Conservation (phyloP, 805 yeast species). For the Dipodascus albidus region DNA sequence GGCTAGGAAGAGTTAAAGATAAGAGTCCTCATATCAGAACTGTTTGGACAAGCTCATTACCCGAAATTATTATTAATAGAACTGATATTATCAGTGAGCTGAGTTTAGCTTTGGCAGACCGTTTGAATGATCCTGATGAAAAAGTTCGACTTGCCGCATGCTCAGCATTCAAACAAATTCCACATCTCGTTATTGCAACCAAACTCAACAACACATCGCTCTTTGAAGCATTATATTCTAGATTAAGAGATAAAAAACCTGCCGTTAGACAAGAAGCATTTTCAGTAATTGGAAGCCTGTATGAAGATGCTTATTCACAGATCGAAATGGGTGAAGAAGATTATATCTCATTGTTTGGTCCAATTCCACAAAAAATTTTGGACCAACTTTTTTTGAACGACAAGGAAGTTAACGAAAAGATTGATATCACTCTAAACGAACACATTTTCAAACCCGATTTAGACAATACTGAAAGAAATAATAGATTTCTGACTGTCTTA, state of each 20-base stretch:
- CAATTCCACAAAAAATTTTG: slow-evolving; percentile 57
- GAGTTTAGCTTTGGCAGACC: slow-evolving; percentile 42
- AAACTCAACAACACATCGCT: slow-evolving; percentile 25
- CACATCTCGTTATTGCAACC: slow-evolving; percentile 30
- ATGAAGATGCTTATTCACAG: slow-evolving; percentile 33
- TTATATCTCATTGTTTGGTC: slow-evolving; percentile 27
- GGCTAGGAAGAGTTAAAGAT: slow-evolving; percentile 72
- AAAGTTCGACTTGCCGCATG: slow-evolving; percentile 57
- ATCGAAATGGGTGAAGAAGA: slow-evolving; percentile 19
- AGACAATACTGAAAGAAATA: slow-evolving; percentile 33
- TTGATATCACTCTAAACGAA: slow-evolving; percentile 52
- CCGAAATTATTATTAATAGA: slow-evolving; percentile 35
- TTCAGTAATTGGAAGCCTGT: slow-evolving; percentile 41
- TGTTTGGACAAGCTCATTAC: slow-evolving; percentile 56
- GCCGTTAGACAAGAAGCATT: slow-evolving; percentile 55
- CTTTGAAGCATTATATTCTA: slow-evolving; percentile 44
- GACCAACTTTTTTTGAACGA: slow-evolving; percentile 67
- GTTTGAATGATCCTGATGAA: slow-evolving; percentile 66
- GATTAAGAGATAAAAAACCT: slow-evolving; percentile 59
- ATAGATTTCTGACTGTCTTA: slow-evolving; percentile 40
- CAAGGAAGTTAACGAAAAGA: slow-evolving; percentile 46
- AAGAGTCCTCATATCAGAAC: slow-evolving; percentile 50
- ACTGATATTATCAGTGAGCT: slow-evolving; percentile 24
- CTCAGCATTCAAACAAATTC: slow-evolving; percentile 32
- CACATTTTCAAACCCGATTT: slow-evolving; percentile 38